Evolutionary conservation across 768 basidiomycete species (phyloP), one percentile per base, ranked within the genome.

Genomic region (Kockovaella imperatae): DNA sequence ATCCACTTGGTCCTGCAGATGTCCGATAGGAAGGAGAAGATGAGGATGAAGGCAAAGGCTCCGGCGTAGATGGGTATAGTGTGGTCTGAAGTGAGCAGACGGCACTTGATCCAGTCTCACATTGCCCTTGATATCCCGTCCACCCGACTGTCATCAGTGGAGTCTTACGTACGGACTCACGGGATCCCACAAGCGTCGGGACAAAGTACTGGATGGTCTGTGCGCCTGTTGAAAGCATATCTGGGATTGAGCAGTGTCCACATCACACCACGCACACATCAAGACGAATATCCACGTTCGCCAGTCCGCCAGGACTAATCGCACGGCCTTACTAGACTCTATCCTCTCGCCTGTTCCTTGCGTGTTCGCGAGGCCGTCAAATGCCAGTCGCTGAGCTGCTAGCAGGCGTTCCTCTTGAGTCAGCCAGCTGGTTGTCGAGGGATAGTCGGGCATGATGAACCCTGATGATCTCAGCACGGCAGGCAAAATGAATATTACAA

Each of bases 341-440:
- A 59, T 28, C 14, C 47, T 32, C 8, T 50, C 60, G 17, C 49
- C 52, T 11, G 57, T 57, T 29, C 63, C 63, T 24, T 48, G 53
- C n/a, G 68, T 64, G 34, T 51, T 54, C 25, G 60, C 68, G 23
- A 70, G 52, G 52, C 63, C 65, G 35, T 70, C 68, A 17, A 56
- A 62, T 2, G 60, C 59, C 8, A 70, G 55, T 44, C 68, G 61
- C 36, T 63, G 61, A 40, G 64, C 57, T n/a, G 69, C 69, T 15
- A 74, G 69, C 13, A 69, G 36, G 18, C 64, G 56, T 51, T 73
- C 72, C 15, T 72, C 67, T 10, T 52, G 48, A 14, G 60, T 63
- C n/a, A 74, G 53, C 66, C 69, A 73, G 18, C 50, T 54, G 40
- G 70, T 67, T 11, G 66, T 72, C 11, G 69, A 61, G 11, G 70